A percentile compares a stretch with the other conserved stretches of the same genome.
These are phyloP conservation scores for Suillus luteus DNA, from an alignment of 768 basidiomycete genomes.

Conservation along the genomic window DNA sequence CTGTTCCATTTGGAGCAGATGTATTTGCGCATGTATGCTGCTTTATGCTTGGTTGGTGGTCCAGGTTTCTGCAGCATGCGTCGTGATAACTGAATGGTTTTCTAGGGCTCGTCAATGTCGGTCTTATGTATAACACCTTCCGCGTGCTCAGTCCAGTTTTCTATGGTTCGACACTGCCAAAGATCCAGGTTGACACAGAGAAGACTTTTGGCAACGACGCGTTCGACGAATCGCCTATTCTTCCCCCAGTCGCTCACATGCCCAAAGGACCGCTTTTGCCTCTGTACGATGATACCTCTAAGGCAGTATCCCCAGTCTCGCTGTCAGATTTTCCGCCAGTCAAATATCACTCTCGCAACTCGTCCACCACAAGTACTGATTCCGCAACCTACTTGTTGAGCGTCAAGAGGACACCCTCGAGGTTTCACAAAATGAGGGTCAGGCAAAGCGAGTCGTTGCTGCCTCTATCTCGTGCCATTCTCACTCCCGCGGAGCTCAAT, in stretches of 20 bases:
- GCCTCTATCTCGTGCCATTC: not conserved
- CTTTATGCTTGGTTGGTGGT: slow-evolving; percentile 53
- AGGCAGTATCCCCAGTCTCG: not conserved
- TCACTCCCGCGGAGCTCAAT: slow-evolving; percentile 15
- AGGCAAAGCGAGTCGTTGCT: not conserved
- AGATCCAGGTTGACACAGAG: slow-evolving; percentile 15
- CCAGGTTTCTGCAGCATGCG: not conserved
- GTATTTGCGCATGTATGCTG: slow-evolving; percentile 55
- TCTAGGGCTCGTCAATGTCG: slow-evolving; percentile 63
- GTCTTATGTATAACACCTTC: slow-evolving; percentile 70
- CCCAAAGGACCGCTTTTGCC: slow-evolving; percentile 6
- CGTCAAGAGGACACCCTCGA: slow-evolving; percentile 15
- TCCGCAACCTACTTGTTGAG: slow-evolving; percentile 20
- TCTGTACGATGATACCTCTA: slow-evolving; percentile 4
- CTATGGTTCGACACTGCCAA: slow-evolving; percentile 27
- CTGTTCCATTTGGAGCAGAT: slow-evolving; percentile 46
- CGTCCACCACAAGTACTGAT: slow-evolving; percentile 22
- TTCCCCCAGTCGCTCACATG: slow-evolving; percentile 12
- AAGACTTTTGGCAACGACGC: slow-evolving; percentile 28
- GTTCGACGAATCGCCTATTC: slow-evolving; percentile 24
- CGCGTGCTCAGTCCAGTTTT: slow-evolving; percentile 59
- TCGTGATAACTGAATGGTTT: not conserved
- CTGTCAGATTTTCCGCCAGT: slow-evolving; percentile 8
- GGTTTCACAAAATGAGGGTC: slow-evolving; percentile 12
- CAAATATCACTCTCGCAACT: slow-evolving; percentile 16